Conservation (phyloP, 805 yeast genomes). For the Spathaspora gorwiae region DNA sequence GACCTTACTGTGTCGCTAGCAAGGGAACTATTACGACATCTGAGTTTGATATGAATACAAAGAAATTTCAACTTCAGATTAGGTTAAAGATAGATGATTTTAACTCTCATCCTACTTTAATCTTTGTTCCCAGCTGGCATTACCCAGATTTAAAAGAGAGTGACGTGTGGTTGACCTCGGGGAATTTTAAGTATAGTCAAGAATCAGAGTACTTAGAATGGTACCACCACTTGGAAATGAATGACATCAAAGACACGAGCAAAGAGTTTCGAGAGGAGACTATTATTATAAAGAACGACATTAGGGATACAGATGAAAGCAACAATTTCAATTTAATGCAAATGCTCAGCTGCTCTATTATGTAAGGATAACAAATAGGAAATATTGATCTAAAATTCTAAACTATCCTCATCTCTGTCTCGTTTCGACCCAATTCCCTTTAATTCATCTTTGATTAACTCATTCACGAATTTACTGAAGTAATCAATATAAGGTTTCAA, state of each 20-base stretch:
- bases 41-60: conserved; percentile 53
- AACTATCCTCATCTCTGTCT: conserved; percentile 29
- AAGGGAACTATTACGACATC: conserved; percentile 54
- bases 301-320: conserved; percentile 24
- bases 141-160: conserved; percentile 47
- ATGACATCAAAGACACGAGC: neutral
- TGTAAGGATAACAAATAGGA: neutral
- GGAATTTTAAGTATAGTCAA: conserved; percentile 50
- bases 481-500: conserved; percentile 66
- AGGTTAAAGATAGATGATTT: neutral
- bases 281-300: conserved; percentile 30
- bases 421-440: conserved; percentile 20
- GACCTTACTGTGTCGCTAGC: conserved; percentile 71
- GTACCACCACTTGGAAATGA: conserved; percentile 42
- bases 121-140: conserved; percentile 72
- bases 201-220: conserved; percentile 59
- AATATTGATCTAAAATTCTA: conserved; percentile 22
- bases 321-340: neutral
- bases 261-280: conserved; percentile 18
- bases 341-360: neutral
- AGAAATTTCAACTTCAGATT: conserved; percentile 43
- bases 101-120: conserved; percentile 43
- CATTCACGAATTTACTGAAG: conserved; percentile 60
- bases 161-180: conserved; percentile 51
- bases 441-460: conserved; percentile 53